Evolutionary conservation across 352 stramenopile genomes (phyloP).

Genomic region (Phytophthora boehmeriae): DNA sequence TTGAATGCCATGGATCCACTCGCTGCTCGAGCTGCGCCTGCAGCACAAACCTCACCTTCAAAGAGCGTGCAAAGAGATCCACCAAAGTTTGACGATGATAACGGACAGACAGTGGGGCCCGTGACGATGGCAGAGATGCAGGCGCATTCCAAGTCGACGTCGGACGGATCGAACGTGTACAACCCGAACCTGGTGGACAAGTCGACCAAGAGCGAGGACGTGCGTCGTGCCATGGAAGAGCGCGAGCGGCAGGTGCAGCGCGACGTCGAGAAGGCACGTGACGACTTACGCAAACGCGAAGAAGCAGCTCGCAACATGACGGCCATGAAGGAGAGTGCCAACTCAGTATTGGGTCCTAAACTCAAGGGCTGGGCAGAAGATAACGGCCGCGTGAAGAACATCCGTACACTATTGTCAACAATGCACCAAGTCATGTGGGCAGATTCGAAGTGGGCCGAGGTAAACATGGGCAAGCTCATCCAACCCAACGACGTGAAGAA

Average conservation of each 20-base stretch:
- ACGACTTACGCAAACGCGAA: conserved; percentile 73
- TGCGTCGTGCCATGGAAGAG: conserved; percentile 86
- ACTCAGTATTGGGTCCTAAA: conserved; percentile 61
- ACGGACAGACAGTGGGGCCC: conserved; percentile 76
- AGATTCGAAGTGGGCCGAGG: conserved; percentile 85
- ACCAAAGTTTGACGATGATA: conserved; percentile 82
- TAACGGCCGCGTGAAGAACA: conserved; percentile 90
- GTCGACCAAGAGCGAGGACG: conserved; percentile 75
- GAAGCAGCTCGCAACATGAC: conserved; percentile 59
- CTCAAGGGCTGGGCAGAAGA: conserved; percentile 87
- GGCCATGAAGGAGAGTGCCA: conserved; percentile 71
- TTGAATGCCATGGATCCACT: conserved; percentile 74
- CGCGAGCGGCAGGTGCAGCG: conserved; percentile 72
- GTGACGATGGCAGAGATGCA: conserved; percentile 88
- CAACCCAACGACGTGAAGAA: conserved; percentile 91
- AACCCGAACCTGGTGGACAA: conserved; percentile 87
- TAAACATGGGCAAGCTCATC: conserved; percentile 93
- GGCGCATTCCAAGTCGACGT: conserved; percentile 60
- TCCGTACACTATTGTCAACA: conserved; percentile 90
- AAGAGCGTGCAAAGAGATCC: conserved; percentile 39
- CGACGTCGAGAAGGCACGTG: conserved; percentile 77
- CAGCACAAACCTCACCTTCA: conserved; percentile 17
- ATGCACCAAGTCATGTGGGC: conserved; percentile 94
- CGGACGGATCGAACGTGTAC: conserved; percentile 86
- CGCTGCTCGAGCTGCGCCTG: conserved; percentile 36